A percentile compares a stretch with the other conserved stretches of the same genome.
These are phyloP conservation scores for Xylaria sp. DNA, from an alignment of 2,329 filamentous ascomycete genomes.

Conservation along the genomic window DNA sequence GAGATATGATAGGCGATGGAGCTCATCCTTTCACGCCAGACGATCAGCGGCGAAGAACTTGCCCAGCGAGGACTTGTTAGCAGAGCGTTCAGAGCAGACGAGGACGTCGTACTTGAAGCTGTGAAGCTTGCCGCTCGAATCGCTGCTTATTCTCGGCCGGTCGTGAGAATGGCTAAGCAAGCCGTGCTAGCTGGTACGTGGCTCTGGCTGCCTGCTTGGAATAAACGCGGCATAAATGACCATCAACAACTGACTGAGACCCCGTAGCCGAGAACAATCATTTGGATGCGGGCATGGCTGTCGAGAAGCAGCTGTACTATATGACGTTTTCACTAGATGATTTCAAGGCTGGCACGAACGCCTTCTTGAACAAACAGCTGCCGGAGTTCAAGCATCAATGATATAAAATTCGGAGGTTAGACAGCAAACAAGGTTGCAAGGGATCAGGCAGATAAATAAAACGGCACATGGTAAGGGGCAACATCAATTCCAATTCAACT, in stretches of 20 bases:
- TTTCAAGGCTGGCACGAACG: conserved; percentile 55
- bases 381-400: conserved; percentile 41
- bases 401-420: conserved; percentile 1
- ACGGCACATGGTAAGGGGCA: background rate
- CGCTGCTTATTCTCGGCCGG: conserved; percentile 54
- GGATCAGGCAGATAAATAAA: background rate
- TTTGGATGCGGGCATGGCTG: conserved; percentile 54
- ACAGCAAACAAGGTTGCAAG: background rate
- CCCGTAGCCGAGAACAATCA: conserved; percentile 55
- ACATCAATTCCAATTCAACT: background rate
- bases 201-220: background rate
- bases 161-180: conserved; percentile 56
- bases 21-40: conserved; percentile 56
- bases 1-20: conserved; percentile 55
- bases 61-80: conserved; percentile 56
- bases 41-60: conserved; percentile 52
- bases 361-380: conserved; percentile 55
- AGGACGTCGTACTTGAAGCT: conserved; percentile 53
- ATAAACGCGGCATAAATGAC: background rate
- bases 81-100: conserved; percentile 49
- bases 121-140: conserved; percentile 54
- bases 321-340: conserved; percentile 53
- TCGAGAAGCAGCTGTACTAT: conserved; percentile 53
- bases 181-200: conserved; percentile 50
- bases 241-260: conserved; percentile 37